Conservation (phyloP, 2,329 filamentous ascomycete genomes). For the Paraphoma sp. region DNA sequence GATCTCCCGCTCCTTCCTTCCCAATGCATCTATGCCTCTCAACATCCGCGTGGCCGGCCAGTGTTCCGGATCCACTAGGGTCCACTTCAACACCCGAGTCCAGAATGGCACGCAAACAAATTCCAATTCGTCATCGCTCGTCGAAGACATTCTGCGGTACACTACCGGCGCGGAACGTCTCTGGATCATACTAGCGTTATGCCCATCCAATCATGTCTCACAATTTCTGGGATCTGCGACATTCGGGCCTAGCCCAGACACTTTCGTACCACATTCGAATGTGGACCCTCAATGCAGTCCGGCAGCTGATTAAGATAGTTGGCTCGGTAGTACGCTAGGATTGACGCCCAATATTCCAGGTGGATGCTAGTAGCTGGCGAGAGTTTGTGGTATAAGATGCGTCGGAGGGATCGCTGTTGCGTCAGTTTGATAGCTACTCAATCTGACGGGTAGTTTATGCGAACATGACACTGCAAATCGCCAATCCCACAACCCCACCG, state of each 20-base stretch:
- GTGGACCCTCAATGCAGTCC: not conserved
- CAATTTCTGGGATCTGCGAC: not conserved
- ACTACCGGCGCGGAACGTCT: not conserved
- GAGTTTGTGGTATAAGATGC: not conserved
- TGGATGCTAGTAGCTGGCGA: not conserved
- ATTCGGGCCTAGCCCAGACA: not conserved
- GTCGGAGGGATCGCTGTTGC: not conserved
- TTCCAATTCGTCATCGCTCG: not conserved
- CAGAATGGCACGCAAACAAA: not conserved
- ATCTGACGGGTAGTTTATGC: not conserved
- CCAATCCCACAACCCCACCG: not conserved
- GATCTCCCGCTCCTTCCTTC: no score
- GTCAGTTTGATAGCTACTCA: not conserved
- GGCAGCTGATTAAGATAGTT: not conserved
- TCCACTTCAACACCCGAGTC: no score
- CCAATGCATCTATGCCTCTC: no score
- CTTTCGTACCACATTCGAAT: not conserved
- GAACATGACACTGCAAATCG: not conserved
- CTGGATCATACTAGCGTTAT: not conserved
- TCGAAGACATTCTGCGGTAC: not conserved
- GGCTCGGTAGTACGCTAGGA: not conserved
- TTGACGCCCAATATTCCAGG: not conserved
- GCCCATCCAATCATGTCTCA: not conserved
- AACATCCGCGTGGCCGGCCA: no score
- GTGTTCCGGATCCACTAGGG: no score